These are phyloP conservation scores for Lactarius indigo DNA, from an alignment of 768 basidiomycete genomes.

Conservation along the genomic window DNA sequence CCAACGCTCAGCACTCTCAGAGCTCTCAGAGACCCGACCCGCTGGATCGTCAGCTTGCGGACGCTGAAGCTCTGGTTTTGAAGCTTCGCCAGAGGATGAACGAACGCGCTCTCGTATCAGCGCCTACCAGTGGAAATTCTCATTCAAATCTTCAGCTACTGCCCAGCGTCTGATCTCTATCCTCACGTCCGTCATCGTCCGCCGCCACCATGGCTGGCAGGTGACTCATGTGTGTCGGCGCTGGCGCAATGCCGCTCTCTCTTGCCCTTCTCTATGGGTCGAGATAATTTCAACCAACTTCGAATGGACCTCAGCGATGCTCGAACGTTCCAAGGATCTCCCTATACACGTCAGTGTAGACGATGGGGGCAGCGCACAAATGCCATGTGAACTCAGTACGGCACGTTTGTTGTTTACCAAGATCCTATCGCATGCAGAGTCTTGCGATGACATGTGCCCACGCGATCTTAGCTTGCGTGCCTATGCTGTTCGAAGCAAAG, in stretches of 20 bases:
- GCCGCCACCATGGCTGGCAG: slow-evolving; percentile 19
- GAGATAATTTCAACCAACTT: slow-evolving; percentile 21
- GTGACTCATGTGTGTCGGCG: slow-evolving; percentile 24
- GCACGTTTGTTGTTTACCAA: slow-evolving; percentile 14
- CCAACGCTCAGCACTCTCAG: neutral
- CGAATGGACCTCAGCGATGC: slow-evolving; percentile 21
- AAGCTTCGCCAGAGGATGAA: slow-evolving; percentile 19
- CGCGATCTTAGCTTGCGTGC: slow-evolving; percentile 8
- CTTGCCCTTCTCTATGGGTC: slow-evolving; percentile 20
- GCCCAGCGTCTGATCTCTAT: slow-evolving; percentile 12
- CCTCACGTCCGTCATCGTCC: slow-evolving; percentile 18
- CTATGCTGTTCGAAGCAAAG: slow-evolving; percentile 11
- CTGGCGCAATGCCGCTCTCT: slow-evolving; percentile 20
- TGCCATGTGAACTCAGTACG: slow-evolving; percentile 10
- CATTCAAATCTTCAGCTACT: slow-evolving; percentile 20
- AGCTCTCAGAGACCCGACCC: slow-evolving; percentile 2
- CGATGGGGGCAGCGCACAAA: slow-evolving; percentile 4
- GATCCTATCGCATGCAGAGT: slow-evolving; percentile 18
- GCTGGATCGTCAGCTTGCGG: slow-evolving; percentile 11
- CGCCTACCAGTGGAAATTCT: slow-evolving; percentile 23
- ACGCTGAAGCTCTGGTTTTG: slow-evolving; percentile 12
- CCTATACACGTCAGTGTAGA: slow-evolving; percentile 22
- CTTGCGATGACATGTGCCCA: slow-evolving; percentile 16
- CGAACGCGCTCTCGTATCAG: slow-evolving; percentile 17
- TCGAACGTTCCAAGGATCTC: slow-evolving; percentile 17